Conservation (phyloP, 202 grass and related monocot species). For the Zizania palustris region DNA sequence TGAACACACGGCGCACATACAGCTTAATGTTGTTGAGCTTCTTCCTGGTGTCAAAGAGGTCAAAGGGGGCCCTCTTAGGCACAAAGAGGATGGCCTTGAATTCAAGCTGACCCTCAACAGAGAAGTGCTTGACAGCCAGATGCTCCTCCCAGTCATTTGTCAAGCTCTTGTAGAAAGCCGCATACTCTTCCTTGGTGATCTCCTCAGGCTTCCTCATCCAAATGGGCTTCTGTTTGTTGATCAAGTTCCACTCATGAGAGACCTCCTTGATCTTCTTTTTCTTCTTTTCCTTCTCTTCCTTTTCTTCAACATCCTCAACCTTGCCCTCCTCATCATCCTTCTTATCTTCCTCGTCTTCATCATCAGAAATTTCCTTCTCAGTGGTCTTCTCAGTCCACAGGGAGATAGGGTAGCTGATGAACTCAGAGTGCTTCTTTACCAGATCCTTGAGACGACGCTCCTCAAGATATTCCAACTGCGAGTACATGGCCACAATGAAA, state of each 20-base stretch:
- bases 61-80: conserved; percentile 75
- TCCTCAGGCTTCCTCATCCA: conserved; percentile 88
- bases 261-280: conserved; percentile 91
- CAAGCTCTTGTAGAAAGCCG: conserved; percentile 86
- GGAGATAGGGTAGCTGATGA: conserved; percentile 85
- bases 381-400: conserved; percentile 83
- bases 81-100: conserved; percentile 80
- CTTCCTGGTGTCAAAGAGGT: conserved; percentile 78
- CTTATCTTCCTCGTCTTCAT: conserved; percentile 85
- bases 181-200: conserved; percentile 84
- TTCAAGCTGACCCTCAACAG: conserved; percentile 85
- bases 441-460: conserved; percentile 80
- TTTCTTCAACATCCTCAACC: conserved; percentile 87
- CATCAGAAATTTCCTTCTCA: conserved; percentile 85
- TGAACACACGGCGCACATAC: conserved; percentile 74
- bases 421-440: conserved; percentile 88
- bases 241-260: conserved; percentile 67
- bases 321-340: conserved; percentile 81
- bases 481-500: neutral
- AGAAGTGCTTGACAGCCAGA: conserved; percentile 82
- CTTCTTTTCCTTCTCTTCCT: conserved; percentile 84
- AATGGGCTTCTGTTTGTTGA: conserved; percentile 86
- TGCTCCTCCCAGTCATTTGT: conserved; percentile 92
- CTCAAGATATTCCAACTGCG: conserved; percentile 77
- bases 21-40: conserved; percentile 89